Base-by-base conservation (phyloP, 2,329 filamentous ascomycete species). In the Aspergillus floridensis region DNA sequence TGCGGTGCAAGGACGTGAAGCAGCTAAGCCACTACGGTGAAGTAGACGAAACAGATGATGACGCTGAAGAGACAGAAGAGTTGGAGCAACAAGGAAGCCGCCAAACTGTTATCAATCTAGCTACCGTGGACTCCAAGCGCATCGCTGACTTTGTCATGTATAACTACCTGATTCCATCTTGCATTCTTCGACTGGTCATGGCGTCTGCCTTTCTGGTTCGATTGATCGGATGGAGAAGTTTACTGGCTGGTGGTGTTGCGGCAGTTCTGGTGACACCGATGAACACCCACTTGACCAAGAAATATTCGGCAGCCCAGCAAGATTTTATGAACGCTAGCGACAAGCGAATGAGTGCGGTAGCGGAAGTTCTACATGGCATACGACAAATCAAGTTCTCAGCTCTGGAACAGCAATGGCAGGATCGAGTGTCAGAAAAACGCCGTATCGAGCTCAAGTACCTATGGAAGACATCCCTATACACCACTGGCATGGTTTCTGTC, bases 361-460 rank as follows among this genome's bases (percentile, higher is more conserved):
- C 89, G 2, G 90, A 93, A 72, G 88, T 88, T 1, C 77, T 93
- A 1, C 84, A 89, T 66, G 89, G 90, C 4, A 92, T 93, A 64
- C 85, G 90, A 1, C 90, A 93, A 73, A 92, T 93, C 77, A 93
- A 93, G 69, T 92, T 93, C 66, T 88, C 88, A 1, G 90, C 90
- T 0, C 76, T 91, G 1, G 90, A 93, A 72, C 77, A 80, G 31
- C 85, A 90, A 66, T 93, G 90, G 90, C 85, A 91, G 70, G 79
- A 81, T 31, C 88, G 88, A 58, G 90, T 93, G 71, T 74, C 81
- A 60, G 74, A 82, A 65, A 84, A 86, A 14, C 80, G 90, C 67
- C 82, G 86, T 51, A 82, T 81, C 46, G 90, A 93, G 70, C 80
- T 93, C 14, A 74, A 75, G 6, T 84, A 84, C 29, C 81, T 90